Conservation (phyloP, 441 rosid genomes). For the Oxalis stricta region DNA sequence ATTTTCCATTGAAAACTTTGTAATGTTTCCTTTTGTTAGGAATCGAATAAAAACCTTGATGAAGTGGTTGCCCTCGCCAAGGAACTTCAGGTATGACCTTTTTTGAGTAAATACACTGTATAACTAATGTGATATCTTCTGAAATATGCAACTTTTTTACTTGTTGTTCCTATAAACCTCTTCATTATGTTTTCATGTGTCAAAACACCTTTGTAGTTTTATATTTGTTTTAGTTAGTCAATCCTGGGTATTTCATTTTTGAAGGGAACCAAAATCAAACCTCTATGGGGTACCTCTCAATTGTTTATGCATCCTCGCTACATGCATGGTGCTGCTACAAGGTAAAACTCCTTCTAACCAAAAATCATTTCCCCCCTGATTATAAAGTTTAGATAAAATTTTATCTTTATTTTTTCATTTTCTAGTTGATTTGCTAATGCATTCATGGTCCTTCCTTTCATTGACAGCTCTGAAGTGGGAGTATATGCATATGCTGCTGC, state of each 20-base stretch:
- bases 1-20: too few species aligned
- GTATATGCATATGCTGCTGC: conserved; percentile 94
- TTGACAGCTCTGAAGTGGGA: conserved; percentile 69
- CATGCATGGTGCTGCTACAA: conserved; percentile 97
- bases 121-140: too few species aligned
- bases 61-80: conserved; percentile 88
- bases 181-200: too few species aligned
- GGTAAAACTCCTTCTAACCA: conserved; percentile 22
- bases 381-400: too few species aligned
- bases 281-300: conserved; percentile 96
- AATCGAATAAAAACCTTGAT: conserved; percentile 79
- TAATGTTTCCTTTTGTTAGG: conserved; percentile 27
- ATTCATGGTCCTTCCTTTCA: not conserved
- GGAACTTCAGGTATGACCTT: conserved; percentile 61
- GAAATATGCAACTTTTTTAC: too few species aligned
- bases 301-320: conserved; percentile 89
- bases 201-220: too few species aligned
- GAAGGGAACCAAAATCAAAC: conserved; percentile 66
- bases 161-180: too few species aligned
- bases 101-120: not conserved
- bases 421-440: too few species aligned
- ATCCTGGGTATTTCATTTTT: too few species aligned
- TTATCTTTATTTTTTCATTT: too few species aligned
- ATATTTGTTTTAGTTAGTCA: too few species aligned
- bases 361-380: too few species aligned